Conservation (phyloP, 2,329 filamentous ascomycete species). For the Sodiomyces alkalinus region DNA sequence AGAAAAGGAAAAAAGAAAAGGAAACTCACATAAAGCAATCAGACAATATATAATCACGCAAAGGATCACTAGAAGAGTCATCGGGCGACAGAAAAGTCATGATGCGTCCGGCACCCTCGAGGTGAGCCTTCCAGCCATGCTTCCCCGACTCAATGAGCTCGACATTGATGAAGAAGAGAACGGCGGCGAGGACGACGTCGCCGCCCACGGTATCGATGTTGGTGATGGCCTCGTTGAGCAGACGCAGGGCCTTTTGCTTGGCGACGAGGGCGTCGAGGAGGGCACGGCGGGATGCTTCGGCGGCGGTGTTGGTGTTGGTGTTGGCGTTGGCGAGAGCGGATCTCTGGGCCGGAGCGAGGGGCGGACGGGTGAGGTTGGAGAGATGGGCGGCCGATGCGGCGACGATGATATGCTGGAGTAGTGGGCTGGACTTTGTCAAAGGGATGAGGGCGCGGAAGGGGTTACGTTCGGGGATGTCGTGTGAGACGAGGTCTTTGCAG, state of each 20-base stretch:
- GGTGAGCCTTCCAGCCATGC: conserved; percentile 30
- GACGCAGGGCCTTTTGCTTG: conserved; percentile 26
- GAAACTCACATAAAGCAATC: conserved; percentile 28
- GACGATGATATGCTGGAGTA: conserved; percentile 30
- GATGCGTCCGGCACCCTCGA: conserved; percentile 28
- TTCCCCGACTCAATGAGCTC: conserved; percentile 34
- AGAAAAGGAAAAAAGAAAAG: not conserved
- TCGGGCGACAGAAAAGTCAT: conserved; percentile 23
- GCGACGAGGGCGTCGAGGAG: conserved; percentile 28
- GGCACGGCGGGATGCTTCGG: conserved; percentile 13
- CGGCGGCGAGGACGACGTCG: conserved; percentile 27
- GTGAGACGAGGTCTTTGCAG: conserved; percentile 35
- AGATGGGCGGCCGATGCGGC: conserved; percentile 33
- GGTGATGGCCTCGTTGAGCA: conserved; percentile 24
- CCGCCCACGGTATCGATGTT: conserved; percentile 19
- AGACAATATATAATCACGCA: conserved; percentile 29
- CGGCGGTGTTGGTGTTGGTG: conserved; percentile 3
- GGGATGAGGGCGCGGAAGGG: conserved; percentile 30
- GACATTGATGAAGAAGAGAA: conserved; percentile 33
- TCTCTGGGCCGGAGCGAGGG: conserved; percentile 12
- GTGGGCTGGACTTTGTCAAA: conserved; percentile 22
- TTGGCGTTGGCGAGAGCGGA: no score
- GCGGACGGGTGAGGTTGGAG: conserved; percentile 23
- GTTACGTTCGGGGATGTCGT: conserved; percentile 26
- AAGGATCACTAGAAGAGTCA: conserved; percentile 16